phyloP scores from a whole-genome alignment of 495 filamentous ascomycete genomes.

The Cercophora scortea region DNA sequence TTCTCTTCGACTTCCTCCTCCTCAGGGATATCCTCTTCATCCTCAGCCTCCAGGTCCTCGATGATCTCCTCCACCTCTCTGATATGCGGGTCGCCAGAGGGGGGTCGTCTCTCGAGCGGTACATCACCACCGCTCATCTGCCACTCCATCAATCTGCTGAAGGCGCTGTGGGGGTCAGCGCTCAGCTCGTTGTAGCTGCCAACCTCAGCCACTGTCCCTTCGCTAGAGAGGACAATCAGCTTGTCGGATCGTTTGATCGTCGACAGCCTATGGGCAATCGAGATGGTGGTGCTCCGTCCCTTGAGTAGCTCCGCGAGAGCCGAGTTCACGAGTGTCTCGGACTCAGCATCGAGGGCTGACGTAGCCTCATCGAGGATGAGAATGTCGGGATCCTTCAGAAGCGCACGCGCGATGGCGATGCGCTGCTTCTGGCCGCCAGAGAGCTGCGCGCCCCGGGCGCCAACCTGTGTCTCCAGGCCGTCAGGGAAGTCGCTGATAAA shows the following conservation, averaged over 20 bases:
- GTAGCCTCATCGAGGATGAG: slow-evolving; percentile 93
- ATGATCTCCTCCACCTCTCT: slow-evolving; percentile 38
- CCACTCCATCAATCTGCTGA: slow-evolving; percentile 97
- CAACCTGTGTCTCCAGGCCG: slow-evolving; percentile 88
- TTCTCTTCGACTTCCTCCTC: slow-evolving; percentile 2
- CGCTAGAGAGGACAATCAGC: slow-evolving; percentile 78
- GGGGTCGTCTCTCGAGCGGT: slow-evolving; percentile 11
- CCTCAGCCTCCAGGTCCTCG: slow-evolving; percentile 34
- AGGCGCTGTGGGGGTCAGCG: slow-evolving; percentile 64
- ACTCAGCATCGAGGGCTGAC: slow-evolving; percentile 92
- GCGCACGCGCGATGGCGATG: slow-evolving; percentile 89
- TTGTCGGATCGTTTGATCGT: slow-evolving; percentile 93
- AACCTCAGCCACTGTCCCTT: slow-evolving; percentile 84
- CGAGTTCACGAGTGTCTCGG: slow-evolving; percentile 88
- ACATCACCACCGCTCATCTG: slow-evolving; percentile 83
- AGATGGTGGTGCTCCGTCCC: slow-evolving; percentile 90
- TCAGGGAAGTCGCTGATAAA: slow-evolving; percentile 97
- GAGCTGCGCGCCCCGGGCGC: slow-evolving; percentile 85
- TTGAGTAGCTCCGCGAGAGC: slow-evolving; percentile 73
- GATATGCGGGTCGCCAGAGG: slow-evolving; percentile 22
- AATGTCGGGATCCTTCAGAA: slow-evolving; percentile 95
- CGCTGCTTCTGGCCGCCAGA: slow-evolving; percentile 97
- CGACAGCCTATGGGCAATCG: slow-evolving; percentile 87
- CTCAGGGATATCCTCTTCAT: slow-evolving; percentile 14
- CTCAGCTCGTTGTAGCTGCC: slow-evolving; percentile 76